Evolutionary conservation across 148 eudicot genomes (phyloP).

Genomic region (Camellia japonica): DNA sequence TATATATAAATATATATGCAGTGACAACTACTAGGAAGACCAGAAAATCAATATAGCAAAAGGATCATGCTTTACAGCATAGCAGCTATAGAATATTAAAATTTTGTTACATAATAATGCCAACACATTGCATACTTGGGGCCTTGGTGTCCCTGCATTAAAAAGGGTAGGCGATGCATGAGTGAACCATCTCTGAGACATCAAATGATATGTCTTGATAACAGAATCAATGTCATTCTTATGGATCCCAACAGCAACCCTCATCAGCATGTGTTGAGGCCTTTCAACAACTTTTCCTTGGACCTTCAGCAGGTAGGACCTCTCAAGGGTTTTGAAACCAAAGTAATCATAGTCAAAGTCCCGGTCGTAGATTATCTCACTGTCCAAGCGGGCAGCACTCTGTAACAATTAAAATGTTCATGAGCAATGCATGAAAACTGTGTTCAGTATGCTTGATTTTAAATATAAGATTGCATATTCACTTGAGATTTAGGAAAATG

Average conservation of each 20-base stretch:
- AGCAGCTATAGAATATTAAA: not conserved
- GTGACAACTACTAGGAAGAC: not conserved
- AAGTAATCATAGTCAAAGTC: conserved; percentile 97
- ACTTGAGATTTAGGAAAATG: too few species aligned
- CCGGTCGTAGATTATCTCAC: conserved; percentile 87
- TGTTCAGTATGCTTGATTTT: not conserved
- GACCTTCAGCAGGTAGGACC: conserved; percentile 76
- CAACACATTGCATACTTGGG: conserved; percentile 51
- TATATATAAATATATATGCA: not conserved
- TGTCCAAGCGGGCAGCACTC: conserved; percentile 85
- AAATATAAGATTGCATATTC: not conserved
- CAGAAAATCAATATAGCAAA: not conserved
- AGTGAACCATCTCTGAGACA: conserved; percentile 91
- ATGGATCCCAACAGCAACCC: conserved; percentile 93
- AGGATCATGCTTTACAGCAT: not conserved
- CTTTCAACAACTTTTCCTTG: conserved; percentile 85
- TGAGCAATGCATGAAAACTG: not conserved
- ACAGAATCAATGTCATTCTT: conserved; percentile 82
- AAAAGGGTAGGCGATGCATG: conserved; percentile 97
- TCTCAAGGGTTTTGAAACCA: conserved; percentile 94
- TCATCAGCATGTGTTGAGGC: conserved; percentile 96
- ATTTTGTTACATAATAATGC: not conserved
- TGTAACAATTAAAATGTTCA: conserved; percentile 23
- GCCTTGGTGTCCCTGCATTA: conserved; percentile 90
- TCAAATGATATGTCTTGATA: conserved; percentile 72